Conservation (phyloP, 1,284 basidiomycete species). For the Gastroboletus turbinatus region DNA sequence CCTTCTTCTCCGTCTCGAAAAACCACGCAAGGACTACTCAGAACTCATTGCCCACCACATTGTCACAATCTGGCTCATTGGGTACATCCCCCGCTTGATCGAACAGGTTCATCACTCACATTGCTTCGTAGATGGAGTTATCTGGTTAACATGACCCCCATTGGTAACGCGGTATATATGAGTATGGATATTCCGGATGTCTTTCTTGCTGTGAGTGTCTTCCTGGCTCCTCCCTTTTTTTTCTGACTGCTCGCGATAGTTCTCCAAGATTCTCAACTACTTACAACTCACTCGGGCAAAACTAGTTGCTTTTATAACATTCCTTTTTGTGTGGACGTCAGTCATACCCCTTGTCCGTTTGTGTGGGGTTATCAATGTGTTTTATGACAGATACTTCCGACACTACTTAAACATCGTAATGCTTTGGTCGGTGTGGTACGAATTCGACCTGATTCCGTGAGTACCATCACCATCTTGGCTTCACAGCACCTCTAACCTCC, state of each 20-base stretch:
- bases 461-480: slow-evolving; percentile 33
- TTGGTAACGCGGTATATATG: slow-evolving; percentile 91
- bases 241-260: slow-evolving; percentile 39
- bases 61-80: slow-evolving; percentile 94
- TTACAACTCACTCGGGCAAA: slow-evolving; percentile 69
- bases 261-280: slow-evolving; percentile 88
- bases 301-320: slow-evolving; percentile 62
- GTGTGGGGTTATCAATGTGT: neutral
- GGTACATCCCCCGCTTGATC: slow-evolving; percentile 44
- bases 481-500: neutral
- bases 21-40: slow-evolving; percentile 88
- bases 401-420: slow-evolving; percentile 91
- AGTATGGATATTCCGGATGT: slow-evolving; percentile 97
- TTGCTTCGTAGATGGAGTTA: slow-evolving; percentile 77
- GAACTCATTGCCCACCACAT: slow-evolving; percentile 89
- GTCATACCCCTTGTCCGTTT: slow-evolving; percentile 31
- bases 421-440: slow-evolving; percentile 82
- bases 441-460: slow-evolving; percentile 81
- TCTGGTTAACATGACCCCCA: slow-evolving; percentile 76
- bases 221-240: neutral
- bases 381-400: slow-evolving; percentile 79
- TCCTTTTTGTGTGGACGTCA: slow-evolving; percentile 82
- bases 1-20: slow-evolving; percentile 83
- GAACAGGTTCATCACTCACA: slow-evolving; percentile 8
- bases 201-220: slow-evolving; percentile 74